Base-by-base conservation (phyloP, 2,329 filamentous ascomycete species). In the Beauveria rudraprayagi region DNA sequence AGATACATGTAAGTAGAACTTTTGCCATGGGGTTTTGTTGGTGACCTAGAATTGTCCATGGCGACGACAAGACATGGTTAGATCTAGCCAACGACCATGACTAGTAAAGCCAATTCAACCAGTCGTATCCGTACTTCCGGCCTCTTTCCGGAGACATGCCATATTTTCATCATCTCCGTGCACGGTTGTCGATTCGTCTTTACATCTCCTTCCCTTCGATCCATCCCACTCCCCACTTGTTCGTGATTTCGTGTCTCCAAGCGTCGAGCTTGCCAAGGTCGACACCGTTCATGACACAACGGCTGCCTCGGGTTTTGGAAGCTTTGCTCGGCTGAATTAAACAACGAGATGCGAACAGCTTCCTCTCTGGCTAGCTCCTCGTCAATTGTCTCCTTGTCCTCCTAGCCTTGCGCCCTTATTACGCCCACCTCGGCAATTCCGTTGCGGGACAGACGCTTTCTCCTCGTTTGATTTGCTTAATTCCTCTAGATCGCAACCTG, bases 101-200 rank as follows among this genome's bases (percentile, higher is more conserved):
- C 11, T 14, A 37, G 34, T 37, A 37, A 10, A 43, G 41, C 41
- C 16, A 43, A 43, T 19, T 8, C 34, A 16, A 16, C 34, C 34
- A 37, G 34, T 37, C 14, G 28, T 30, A 30, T 30, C 28, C 28
- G 28, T 30, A 30, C 28, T 30, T 30, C 28, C 26, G 26, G 26
- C 24, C 41, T 34, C 53, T 55, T 7, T 30, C 9, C 10, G 40
- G 17, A 44, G 53, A 26, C 19, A n/a, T 46, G 53, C 41, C 53
- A 46, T 46, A 1, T 40, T 56, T 56, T 56, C 37, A 30, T 44
- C n/a, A 22, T 56, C 34, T 24, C 41, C 40, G 26, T 46, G 53
- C 53, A 55, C 52, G 52, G 37, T 55, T 55, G 52, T 44, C 53
- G 53, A 56, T 56, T 46, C 41, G 53, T 56, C 53, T 16, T 56